These are phyloP conservation scores for Trichophyton simii DNA, from an alignment of 2,329 filamentous ascomycete genomes.

Conservation along the genomic window DNA sequence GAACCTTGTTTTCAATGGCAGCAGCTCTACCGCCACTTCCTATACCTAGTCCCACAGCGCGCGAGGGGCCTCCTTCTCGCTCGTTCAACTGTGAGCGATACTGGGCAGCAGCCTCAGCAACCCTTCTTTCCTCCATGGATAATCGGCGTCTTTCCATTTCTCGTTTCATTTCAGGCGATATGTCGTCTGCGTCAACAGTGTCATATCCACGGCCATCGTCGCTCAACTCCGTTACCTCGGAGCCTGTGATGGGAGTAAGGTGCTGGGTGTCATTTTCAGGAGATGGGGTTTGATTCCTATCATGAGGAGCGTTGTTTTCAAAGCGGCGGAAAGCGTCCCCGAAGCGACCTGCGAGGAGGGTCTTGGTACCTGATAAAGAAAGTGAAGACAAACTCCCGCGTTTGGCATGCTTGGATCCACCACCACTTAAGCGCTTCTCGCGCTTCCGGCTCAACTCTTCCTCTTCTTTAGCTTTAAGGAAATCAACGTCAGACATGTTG, in stretches of 20 bases:
- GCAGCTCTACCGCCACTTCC: conserved; percentile 51
- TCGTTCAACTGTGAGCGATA: conserved; percentile 65
- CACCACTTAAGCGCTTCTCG: conserved; percentile 45
- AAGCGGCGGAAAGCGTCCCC: conserved; percentile 90
- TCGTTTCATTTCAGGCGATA: conserved; percentile 77
- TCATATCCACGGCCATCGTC: conserved; percentile 52
- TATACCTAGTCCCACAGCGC: conserved; percentile 26
- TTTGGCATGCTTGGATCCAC: conserved; percentile 53
- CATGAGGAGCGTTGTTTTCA: conserved; percentile 45
- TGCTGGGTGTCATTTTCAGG: conserved; percentile 32
- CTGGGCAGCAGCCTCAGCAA: conserved; percentile 77
- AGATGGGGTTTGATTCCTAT: conserved; percentile 33
- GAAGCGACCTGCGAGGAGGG: conserved; percentile 74
- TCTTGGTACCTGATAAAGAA: conserved; percentile 62
- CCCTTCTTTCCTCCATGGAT: conserved; percentile 77
- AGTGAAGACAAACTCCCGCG: conserved; percentile 58
- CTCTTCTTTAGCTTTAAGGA: conserved; percentile 61
- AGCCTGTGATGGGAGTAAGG: conserved; percentile 61
- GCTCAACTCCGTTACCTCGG: conserved; percentile 56
- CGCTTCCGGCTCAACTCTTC: conserved; percentile 47
- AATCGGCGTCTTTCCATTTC: conserved; percentile 75
- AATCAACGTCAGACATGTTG: conserved; percentile 67
- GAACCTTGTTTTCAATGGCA: conserved; percentile 86
- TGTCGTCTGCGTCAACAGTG: conserved; percentile 51
- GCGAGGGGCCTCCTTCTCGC: conserved; percentile 37